Conservation (phyloP, 192 early-diverging fungal genomes). For the Spizellomyces punctatus region DNA sequence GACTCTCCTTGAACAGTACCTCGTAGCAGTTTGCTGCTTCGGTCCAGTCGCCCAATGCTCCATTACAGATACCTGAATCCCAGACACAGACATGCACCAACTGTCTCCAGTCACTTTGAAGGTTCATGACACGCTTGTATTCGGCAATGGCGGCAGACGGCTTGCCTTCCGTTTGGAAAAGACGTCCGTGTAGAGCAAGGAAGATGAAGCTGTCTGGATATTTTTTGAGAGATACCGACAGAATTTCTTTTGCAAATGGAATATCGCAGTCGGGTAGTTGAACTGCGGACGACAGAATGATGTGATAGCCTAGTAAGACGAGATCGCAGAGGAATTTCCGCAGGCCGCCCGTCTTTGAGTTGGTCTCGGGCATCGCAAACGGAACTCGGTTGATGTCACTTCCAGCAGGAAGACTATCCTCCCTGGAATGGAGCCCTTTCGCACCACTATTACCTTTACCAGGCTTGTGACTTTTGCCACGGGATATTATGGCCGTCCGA, state of each 20-base stretch:
- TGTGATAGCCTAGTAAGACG: constrained; percentile 71
- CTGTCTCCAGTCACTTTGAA: constrained; percentile 72
- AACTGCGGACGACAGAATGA: constrained; percentile 71
- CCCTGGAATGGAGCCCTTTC: constrained; percentile 16
- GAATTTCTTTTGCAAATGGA: constrained; percentile 60
- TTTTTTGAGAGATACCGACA: constrained; percentile 54
- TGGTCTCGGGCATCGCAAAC: constrained; percentile 32
- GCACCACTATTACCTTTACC: background rate
- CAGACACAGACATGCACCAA: constrained; percentile 81
- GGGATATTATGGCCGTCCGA: too few relatives aligned
- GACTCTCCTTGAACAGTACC: constrained; percentile 72
- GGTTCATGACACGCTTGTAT: constrained; percentile 57
- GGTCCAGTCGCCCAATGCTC: constrained; percentile 64
- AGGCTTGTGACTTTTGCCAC: background rate
- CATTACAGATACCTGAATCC: constrained; percentile 72
- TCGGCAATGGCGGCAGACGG: constrained; percentile 63
- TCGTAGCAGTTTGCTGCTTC: constrained; percentile 62
- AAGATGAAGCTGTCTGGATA: constrained; percentile 74
- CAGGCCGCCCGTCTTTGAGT: constrained; percentile 51
- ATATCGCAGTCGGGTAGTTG: constrained; percentile 70
- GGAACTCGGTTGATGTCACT: constrained; percentile 22
- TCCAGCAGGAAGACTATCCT: background rate
- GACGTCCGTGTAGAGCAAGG: constrained; percentile 69
- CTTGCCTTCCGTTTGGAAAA: constrained; percentile 57
- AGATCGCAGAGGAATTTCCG: constrained; percentile 81